phyloP scores from a whole-genome alignment of 306 rosid species.

The Fagus crenata region DNA sequence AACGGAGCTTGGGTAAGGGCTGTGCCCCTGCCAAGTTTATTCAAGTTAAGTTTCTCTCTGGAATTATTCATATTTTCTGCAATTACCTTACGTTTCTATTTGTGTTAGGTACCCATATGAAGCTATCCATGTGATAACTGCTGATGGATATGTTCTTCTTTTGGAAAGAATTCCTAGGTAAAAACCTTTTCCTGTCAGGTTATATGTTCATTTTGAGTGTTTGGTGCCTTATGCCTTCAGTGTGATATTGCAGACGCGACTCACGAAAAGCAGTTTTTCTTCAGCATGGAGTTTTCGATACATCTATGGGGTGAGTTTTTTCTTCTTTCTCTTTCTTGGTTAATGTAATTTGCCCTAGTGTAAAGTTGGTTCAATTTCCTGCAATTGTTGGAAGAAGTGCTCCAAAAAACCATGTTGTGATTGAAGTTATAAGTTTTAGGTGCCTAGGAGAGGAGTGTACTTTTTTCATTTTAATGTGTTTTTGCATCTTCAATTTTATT shows the following conservation, averaged over 20 bases:
- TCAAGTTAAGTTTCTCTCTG: constrained; percentile 7
- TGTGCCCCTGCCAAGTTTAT: constrained; percentile 16
- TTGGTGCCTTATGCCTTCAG: constrained; percentile 22
- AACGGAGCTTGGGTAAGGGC: constrained; percentile 82
- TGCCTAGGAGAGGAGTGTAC: not conserved
- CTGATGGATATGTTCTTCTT: constrained; percentile 89
- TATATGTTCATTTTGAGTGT: constrained; percentile 8
- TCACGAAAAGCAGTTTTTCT: constrained; percentile 82
- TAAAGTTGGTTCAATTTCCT: not conserved
- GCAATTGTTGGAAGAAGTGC: not conserved
- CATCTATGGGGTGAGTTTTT: constrained; percentile 92
- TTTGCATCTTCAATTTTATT: not conserved
- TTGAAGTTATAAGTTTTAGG: not conserved
- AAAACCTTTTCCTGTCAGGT: not conserved
- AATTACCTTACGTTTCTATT: constrained; percentile 22
- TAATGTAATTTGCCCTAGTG: constrained; percentile 20
- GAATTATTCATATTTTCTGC: constrained; percentile 14
- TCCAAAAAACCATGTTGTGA: not conserved
- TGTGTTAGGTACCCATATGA: constrained; percentile 79
- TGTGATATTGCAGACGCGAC: constrained; percentile 72
- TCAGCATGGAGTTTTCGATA: constrained; percentile 90
- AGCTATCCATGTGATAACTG: constrained; percentile 79
- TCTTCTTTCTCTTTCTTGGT: constrained; percentile 21
- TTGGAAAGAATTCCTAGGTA: constrained; percentile 97
- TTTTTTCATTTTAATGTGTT: not conserved